Percentiles rank a stretch among this genome's conserved stretches.
These are phyloP conservation scores for Lindgomyces ingoldianus DNA, from an alignment of 495 filamentous ascomycete species.

Conservation along the genomic window DNA sequence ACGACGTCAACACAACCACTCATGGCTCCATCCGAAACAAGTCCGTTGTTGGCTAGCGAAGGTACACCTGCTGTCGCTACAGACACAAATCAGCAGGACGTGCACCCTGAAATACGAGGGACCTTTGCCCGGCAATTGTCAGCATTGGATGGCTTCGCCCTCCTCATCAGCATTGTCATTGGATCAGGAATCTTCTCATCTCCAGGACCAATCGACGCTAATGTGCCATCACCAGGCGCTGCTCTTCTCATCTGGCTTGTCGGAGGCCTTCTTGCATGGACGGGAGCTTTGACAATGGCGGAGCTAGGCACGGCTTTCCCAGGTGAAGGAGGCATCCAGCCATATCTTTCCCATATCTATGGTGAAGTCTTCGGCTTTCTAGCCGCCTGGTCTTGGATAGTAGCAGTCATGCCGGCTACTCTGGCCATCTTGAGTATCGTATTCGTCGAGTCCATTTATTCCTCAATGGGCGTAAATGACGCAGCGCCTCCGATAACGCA, in stretches of 20 bases:
- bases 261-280: slow-evolving; percentile 58
- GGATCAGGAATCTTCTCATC: slow-evolving; percentile 60
- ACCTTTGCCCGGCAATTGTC: slow-evolving; percentile 51
- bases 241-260: slow-evolving; percentile 57
- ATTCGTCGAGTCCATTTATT: slow-evolving; percentile 56
- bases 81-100: background rate
- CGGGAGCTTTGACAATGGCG: slow-evolving; percentile 56
- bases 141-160: slow-evolving; percentile 55
- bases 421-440: slow-evolving; percentile 60
- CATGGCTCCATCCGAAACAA: slow-evolving; percentile 13
- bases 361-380: slow-evolving; percentile 58
- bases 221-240: slow-evolving; percentile 55
- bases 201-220: slow-evolving; percentile 57
- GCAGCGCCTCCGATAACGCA: slow-evolving; percentile 16
- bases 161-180: slow-evolving; percentile 59
- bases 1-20: no score
- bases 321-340: slow-evolving; percentile 56
- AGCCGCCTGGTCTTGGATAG: slow-evolving; percentile 60
- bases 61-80: background rate
- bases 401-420: slow-evolving; percentile 59
- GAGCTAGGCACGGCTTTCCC: slow-evolving; percentile 59
- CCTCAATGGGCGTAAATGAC: slow-evolving; percentile 17
- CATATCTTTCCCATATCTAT: slow-evolving; percentile 57
- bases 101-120: background rate
- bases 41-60: background rate